phyloP scores from a whole-genome alignment of 1,284 basidiomycete species.

The Pascua guehoae region DNA sequence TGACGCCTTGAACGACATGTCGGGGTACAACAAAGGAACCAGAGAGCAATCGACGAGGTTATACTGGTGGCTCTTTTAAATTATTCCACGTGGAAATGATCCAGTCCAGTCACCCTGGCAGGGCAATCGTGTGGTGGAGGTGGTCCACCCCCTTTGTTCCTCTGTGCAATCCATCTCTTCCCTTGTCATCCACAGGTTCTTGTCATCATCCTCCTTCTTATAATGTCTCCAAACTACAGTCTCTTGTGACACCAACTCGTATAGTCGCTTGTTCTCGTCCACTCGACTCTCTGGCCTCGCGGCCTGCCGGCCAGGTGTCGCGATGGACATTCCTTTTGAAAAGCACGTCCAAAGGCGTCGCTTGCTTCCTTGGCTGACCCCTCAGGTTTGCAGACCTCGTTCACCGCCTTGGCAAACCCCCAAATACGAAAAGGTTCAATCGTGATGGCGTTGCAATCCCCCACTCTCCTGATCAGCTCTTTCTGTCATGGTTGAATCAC shows the following conservation, averaged over 20 bases:
- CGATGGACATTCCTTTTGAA: conserved; percentile 4
- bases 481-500: conserved; percentile 38
- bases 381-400: conserved; percentile 35
- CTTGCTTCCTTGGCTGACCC: not conserved
- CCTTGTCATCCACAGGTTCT: not conserved
- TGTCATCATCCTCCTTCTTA: not conserved
- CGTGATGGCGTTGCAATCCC: not conserved
- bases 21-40: too few relatives aligned
- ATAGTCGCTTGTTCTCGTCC: not conserved
- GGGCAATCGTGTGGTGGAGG: not conserved
- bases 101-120: too few relatives aligned
- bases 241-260: not conserved
- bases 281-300: not conserved
- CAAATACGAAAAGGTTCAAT: conserved; percentile 10
- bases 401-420: conserved; percentile 36
- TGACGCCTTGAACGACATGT: too few relatives aligned
- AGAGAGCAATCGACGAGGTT: too few relatives aligned
- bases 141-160: conserved; percentile 1
- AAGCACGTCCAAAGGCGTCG: not conserved
- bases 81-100: too few relatives aligned
- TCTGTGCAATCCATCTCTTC: not conserved
- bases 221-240: not conserved
- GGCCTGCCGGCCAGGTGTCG: not conserved
- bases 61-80: too few relatives aligned
- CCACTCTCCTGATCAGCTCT: conserved; percentile 25